These are phyloP conservation scores for Globisporangium spinosum DNA, from an alignment of 352 stramenopile genomes.

Conservation along the genomic window DNA sequence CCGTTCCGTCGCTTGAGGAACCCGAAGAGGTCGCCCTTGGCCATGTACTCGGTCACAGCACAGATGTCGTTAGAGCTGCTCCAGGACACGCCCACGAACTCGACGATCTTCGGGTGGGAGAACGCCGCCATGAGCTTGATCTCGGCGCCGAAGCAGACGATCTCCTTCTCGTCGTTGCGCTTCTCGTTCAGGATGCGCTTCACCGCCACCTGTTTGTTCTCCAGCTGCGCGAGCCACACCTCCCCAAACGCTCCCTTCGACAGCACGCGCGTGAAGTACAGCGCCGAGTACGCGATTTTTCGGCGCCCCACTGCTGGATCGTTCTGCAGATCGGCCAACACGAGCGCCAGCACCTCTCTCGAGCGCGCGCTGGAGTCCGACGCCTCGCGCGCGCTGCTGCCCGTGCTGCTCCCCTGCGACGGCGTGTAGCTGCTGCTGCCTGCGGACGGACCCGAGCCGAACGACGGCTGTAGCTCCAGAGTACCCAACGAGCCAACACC, in stretches of 20 bases:
- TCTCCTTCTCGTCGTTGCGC: constrained; percentile 79
- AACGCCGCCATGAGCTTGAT: constrained; percentile 87
- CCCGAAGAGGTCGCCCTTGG: constrained; percentile 64
- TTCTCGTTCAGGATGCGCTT: constrained; percentile 83
- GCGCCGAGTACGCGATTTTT: constrained; percentile 63
- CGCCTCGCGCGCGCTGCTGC: constrained; percentile 12
- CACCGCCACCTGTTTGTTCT: constrained; percentile 74
- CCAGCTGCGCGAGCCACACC: constrained; percentile 79
- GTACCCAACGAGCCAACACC: neutral
- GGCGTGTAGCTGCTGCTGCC: constrained; percentile 17
- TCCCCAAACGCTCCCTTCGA: constrained; percentile 86
- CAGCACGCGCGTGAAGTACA: constrained; percentile 83
- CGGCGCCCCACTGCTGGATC: constrained; percentile 46
- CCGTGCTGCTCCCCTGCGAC: constrained; percentile 13
- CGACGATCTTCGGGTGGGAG: constrained; percentile 77
- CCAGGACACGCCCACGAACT: constrained; percentile 79
- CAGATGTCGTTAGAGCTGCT: constrained; percentile 65
- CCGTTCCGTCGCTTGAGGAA: constrained; percentile 68
- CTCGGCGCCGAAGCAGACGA: constrained; percentile 80
- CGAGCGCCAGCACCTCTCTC: constrained; percentile 41
- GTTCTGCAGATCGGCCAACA: constrained; percentile 69
- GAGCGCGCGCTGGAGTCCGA: constrained; percentile 31
- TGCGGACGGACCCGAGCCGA: constrained; percentile 10
- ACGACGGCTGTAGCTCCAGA: constrained; percentile 1
- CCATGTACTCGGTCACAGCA: constrained; percentile 83